Evolutionary conservation across 2,329 filamentous ascomycete species (phyloP).

Genomic region (Paracamarosporium sp.): DNA sequence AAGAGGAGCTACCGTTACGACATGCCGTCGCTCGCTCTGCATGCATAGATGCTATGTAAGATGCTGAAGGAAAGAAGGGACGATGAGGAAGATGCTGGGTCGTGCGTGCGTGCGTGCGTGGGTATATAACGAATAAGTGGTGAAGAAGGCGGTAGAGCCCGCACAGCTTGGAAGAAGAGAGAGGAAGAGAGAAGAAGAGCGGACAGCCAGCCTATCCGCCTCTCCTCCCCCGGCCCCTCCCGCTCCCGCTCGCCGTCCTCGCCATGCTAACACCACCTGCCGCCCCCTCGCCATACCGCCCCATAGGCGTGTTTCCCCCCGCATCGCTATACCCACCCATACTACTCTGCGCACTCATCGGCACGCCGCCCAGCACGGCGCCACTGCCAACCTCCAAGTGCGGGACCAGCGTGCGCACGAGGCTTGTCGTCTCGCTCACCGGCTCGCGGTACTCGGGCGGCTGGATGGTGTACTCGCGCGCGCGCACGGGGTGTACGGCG

Average conservation of each 20-base stretch:
- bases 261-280: slow-evolving; percentile 40
- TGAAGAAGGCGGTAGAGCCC: not conserved
- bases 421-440: slow-evolving; percentile 40
- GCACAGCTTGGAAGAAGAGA: not conserved
- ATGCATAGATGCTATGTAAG: not conserved
- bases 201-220: slow-evolving; percentile 9
- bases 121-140: slow-evolving; percentile 4
- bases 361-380: slow-evolving; percentile 36
- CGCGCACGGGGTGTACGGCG: slow-evolving; percentile 34
- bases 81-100: too few species aligned
- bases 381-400: slow-evolving; percentile 39
- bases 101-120: too few species aligned
- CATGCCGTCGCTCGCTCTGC: not conserved
- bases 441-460: slow-evolving; percentile 39
- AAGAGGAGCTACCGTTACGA: too few species aligned
- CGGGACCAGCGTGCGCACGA: slow-evolving; percentile 36
- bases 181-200: not conserved
- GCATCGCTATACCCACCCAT: slow-evolving; percentile 44
- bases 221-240: slow-evolving; percentile 38
- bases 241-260: slow-evolving; percentile 46
- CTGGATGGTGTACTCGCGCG: slow-evolving; percentile 29
- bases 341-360: slow-evolving; percentile 50
- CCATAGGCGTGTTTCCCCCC: slow-evolving; percentile 45
- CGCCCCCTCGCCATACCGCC: slow-evolving; percentile 40
- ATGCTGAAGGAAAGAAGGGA: not conserved